phyloP scores from a whole-genome alignment of 495 filamentous ascomycete species.

The Parachaetomium inaequale region DNA sequence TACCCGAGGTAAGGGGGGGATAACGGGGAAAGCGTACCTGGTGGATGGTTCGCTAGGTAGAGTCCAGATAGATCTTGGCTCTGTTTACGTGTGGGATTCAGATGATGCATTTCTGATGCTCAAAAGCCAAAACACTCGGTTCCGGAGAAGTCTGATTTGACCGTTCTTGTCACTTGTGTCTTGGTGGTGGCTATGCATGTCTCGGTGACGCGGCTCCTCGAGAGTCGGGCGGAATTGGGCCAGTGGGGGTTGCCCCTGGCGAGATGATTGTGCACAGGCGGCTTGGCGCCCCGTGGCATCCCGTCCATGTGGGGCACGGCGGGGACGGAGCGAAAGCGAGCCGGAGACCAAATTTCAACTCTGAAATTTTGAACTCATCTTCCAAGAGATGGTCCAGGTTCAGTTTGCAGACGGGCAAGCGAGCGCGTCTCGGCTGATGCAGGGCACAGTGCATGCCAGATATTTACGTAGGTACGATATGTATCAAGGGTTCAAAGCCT shows the following conservation, averaged over 20 bases:
- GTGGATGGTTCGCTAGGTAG: no score
- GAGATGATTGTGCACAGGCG: background rate
- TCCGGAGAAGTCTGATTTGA: background rate
- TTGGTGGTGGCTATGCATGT: background rate
- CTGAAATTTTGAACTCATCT: background rate
- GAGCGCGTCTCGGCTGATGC: no score
- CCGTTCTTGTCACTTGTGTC: background rate
- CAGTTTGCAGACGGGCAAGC: no score
- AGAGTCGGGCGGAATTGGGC: background rate
- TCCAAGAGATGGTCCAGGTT: no score
- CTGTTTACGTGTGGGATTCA: no score
- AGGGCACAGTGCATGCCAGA: no score
- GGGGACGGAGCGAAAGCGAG: background rate
- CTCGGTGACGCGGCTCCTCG: background rate
- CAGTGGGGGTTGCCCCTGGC: background rate
- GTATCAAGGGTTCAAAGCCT: background rate
- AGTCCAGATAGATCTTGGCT: background rate
- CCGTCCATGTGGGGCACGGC: no score
- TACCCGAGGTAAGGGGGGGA: slow-evolving; percentile 2
- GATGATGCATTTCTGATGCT: no score
- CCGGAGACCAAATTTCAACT: background rate
- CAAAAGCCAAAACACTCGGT: no score
- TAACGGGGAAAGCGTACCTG: background rate
- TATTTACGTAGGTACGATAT: background rate
- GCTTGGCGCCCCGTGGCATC: background rate